Conservation (phyloP, 768 basidiomycete species). For the Cystofilobasidium ferigula region DNA sequence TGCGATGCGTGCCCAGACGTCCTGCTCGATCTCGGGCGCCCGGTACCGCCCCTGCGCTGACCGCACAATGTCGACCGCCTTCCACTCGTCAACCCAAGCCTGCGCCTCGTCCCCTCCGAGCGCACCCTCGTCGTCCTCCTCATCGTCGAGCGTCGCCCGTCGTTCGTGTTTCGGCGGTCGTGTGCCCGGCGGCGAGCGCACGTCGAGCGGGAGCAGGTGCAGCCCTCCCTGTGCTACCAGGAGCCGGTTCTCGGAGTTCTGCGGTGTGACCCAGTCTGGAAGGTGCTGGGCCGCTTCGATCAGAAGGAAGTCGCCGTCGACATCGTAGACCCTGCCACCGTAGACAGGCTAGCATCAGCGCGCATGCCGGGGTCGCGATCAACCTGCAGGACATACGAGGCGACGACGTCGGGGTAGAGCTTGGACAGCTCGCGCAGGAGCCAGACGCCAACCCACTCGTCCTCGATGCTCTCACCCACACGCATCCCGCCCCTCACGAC, state of each 20-base stretch:
- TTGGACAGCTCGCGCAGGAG: conserved; percentile 63
- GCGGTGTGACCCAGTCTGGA: conserved; percentile 81
- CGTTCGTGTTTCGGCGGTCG: conserved; percentile 45
- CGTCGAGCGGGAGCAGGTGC: conserved; percentile 73
- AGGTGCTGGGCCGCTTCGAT: conserved; percentile 89
- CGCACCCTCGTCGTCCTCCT: conserved; percentile 48
- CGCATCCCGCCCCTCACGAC: conserved; percentile 72
- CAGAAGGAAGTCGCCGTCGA: conserved; percentile 88
- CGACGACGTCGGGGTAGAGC: conserved; percentile 60
- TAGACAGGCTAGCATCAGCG: neutral
- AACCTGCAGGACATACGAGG: conserved; percentile 49
- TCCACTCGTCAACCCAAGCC: conserved; percentile 30
- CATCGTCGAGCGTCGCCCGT: conserved; percentile 40
- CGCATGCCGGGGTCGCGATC: neutral
- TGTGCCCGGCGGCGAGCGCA: conserved; percentile 52
- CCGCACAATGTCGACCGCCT: conserved; percentile 32
- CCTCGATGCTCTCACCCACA: conserved; percentile 93
- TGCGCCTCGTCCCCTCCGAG: conserved; percentile 27
- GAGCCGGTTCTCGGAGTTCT: conserved; percentile 86
- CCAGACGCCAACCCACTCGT: conserved; percentile 95
- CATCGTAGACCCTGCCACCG: conserved; percentile 57
- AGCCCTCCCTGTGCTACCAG: conserved; percentile 77
- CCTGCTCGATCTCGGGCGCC: conserved; percentile 51
- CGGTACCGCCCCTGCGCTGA: conserved; percentile 36
- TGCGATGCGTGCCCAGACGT: conserved; percentile 59